A percentile compares a stretch with the other conserved stretches of the same genome.
Evolutionary conservation across 306 rosid species (phyloP).

Genomic region (Phaseolus lunatus): DNA sequence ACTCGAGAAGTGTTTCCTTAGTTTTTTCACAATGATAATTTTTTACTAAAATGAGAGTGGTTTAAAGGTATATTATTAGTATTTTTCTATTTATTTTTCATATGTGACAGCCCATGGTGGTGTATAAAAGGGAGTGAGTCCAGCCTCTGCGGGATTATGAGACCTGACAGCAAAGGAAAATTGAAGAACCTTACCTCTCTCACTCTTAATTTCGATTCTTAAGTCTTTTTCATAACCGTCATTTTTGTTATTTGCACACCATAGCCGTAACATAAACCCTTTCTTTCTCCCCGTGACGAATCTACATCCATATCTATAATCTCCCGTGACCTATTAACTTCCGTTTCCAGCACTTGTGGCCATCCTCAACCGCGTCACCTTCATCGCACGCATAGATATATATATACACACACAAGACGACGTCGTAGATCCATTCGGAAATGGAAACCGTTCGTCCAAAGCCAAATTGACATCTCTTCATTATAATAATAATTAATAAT

Average conservation of each 20-base stretch:
- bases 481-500: too few species aligned
- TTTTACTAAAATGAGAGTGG: too few species aligned
- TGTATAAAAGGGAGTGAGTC: constrained; percentile 18
- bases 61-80: neutral
- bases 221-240: constrained; percentile 7
- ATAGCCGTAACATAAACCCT: neutral
- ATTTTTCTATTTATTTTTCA: neutral
- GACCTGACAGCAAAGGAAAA: neutral
- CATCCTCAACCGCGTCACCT: neutral
- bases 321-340: neutral
- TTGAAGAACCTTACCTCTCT: neutral
- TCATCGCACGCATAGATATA: neutral
- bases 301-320: neutral
- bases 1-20: too few species aligned
- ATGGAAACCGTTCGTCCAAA: neutral
- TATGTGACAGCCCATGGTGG: neutral
- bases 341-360: constrained; percentile 17
- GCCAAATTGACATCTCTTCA: neutral
- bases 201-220: neutral
- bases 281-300: constrained; percentile 18
- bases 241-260: neutral
- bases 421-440: neutral
- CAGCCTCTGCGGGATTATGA: neutral
- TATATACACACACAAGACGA: neutral
- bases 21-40: too few species aligned